A percentile compares a stretch with the other conserved stretches of the same genome.
These are phyloP conservation scores for Fraxinus sp. DNA, from an alignment of 305 asterid species.

Conservation along the genomic window DNA sequence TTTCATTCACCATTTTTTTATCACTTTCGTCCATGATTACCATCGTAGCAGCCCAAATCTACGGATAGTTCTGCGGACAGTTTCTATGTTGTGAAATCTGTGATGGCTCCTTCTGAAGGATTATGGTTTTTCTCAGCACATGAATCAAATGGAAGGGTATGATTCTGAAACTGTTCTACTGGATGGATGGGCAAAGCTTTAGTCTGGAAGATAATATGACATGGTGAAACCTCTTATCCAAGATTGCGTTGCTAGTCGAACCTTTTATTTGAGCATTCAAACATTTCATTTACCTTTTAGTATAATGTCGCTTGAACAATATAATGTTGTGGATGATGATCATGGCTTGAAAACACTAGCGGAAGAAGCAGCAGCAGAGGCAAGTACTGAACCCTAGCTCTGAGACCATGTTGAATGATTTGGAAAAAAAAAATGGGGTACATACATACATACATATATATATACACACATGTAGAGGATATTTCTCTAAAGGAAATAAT, in stretches of 20 bases:
- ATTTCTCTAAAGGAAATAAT: too few relatives aligned
- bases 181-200: slow-evolving; percentile 30
- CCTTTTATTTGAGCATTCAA: slow-evolving; percentile 36
- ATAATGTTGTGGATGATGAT: slow-evolving; percentile 38
- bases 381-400: too few relatives aligned
- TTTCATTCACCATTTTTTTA: neutral
- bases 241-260: slow-evolving; percentile 32
- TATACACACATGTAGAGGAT: too few relatives aligned
- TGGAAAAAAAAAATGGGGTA: too few relatives aligned
- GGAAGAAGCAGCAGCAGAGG: too few relatives aligned
- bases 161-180: slow-evolving; percentile 37
- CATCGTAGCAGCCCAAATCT: neutral
- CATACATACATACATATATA: too few relatives aligned
- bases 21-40: neutral
- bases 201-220: slow-evolving; percentile 32
- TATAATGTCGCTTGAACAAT: slow-evolving; percentile 36
- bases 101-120: too few relatives aligned
- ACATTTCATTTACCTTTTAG: slow-evolving; percentile 36
- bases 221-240: slow-evolving; percentile 41
- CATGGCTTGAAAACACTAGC: slow-evolving; percentile 27
- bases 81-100: too few relatives aligned
- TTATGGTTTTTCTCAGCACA: too few relatives aligned
- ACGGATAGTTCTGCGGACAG: too few relatives aligned
- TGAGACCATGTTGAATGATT: too few relatives aligned
- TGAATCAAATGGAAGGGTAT: slow-evolving; percentile 28